A percentile compares a stretch with the other conserved stretches of the same genome.
These are phyloP conservation scores for Cucumis cinereus DNA, from an alignment of 306 rosid species.

Conservation along the genomic window DNA sequence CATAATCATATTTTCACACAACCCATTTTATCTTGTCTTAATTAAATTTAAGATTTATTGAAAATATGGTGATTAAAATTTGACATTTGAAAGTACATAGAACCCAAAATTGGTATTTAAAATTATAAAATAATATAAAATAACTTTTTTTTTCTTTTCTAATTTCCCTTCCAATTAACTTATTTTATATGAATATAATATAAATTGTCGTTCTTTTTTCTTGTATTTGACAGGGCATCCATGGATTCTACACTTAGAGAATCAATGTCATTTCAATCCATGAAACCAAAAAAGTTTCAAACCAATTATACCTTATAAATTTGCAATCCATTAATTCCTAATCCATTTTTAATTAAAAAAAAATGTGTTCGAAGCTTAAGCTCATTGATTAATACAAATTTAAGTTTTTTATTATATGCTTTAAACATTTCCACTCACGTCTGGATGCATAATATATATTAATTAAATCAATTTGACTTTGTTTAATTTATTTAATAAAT, in stretches of 20 bases:
- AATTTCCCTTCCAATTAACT: background rate
- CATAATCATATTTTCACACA: no score
- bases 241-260: background rate
- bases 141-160: background rate
- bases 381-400: background rate
- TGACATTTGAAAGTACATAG: no score
- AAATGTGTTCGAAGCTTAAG: background rate
- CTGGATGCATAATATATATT: background rate
- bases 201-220: background rate
- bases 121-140: background rate
- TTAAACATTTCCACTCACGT: background rate
- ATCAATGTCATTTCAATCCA: background rate
- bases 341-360: background rate
- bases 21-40: no score
- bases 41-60: no score
- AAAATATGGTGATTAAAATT: no score
- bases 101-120: no score
- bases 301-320: background rate
- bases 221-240: background rate
- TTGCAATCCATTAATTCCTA: background rate
- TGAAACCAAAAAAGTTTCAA: background rate
- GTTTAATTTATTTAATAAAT: background rate
- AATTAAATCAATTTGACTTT: background rate
- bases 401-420: background rate
- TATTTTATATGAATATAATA: background rate